These are phyloP conservation scores for Stemphylium lycopersici DNA, from an alignment of 2,329 filamentous ascomycete species.

Conservation along the genomic window DNA sequence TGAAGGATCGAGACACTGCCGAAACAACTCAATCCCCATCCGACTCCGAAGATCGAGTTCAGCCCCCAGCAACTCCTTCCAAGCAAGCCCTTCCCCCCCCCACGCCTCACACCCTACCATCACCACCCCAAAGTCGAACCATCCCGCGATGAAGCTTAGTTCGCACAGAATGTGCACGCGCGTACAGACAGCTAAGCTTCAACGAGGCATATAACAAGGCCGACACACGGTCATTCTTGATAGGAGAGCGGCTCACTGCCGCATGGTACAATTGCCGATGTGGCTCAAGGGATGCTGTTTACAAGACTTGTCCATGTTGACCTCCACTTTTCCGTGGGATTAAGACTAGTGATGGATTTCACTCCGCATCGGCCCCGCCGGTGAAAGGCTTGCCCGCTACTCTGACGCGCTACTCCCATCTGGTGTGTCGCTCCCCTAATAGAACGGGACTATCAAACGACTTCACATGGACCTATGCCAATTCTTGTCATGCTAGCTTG, in stretches of 20 bases:
- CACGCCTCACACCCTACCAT: too few species aligned
- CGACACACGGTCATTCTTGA: not conserved
- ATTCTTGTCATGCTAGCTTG: too few species aligned
- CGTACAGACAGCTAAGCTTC: not conserved
- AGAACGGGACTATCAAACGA: too few species aligned
- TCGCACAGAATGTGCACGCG: not conserved
- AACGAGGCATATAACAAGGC: slow-evolving; percentile 19
- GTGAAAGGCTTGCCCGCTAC: not conserved
- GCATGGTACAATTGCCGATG: not conserved
- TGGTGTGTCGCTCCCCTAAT: not conserved
- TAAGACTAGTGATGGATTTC: not conserved
- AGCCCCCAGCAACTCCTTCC: not conserved
- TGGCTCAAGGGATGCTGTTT: not conserved
- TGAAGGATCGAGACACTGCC: not conserved
- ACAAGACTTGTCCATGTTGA: not conserved
- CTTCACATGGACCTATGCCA: too few species aligned
- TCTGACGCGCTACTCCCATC: not conserved
- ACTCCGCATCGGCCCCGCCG: not conserved
- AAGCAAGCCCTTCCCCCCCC: too few species aligned
- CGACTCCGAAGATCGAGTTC: not conserved
- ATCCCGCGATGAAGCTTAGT: slow-evolving; percentile 14
- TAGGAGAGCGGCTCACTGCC: not conserved
- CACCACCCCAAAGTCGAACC: slow-evolving; percentile 1
- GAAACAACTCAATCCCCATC: not conserved
- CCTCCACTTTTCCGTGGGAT: not conserved